Evolutionary conservation across 2,329 filamentous ascomycete species (phyloP).

Genomic region (Zymoseptoria crescenta): DNA sequence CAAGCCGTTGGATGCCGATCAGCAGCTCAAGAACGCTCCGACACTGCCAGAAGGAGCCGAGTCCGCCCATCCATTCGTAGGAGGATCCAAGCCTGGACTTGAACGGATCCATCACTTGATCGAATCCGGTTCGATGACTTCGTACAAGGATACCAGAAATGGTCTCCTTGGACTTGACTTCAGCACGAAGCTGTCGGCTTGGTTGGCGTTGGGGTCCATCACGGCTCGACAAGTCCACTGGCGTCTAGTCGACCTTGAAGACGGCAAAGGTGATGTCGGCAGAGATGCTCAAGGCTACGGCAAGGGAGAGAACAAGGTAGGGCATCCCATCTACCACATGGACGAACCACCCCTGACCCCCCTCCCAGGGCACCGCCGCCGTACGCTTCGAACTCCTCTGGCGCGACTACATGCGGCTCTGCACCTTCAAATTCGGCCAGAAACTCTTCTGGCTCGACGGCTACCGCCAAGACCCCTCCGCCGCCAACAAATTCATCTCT

Average conservation of each 20-base stretch:
- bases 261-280: conserved; percentile 43
- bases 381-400: conserved; percentile 68
- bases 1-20: conserved; percentile 46
- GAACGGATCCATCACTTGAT: conserved; percentile 55
- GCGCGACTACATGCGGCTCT: conserved; percentile 76
- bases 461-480: conserved; percentile 45
- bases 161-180: conserved; percentile 63
- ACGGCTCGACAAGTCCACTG: conserved; percentile 66
- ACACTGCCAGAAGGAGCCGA: conserved; percentile 45
- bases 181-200: conserved; percentile 69
- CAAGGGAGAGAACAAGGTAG: conserved; percentile 56
- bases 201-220: conserved; percentile 62
- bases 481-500: conserved; percentile 29
- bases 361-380: conserved; percentile 50
- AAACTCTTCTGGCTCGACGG: conserved; percentile 59
- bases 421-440: conserved; percentile 59
- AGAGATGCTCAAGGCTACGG: conserved; percentile 51
- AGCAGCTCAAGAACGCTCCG: conserved; percentile 46
- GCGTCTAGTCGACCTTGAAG: conserved; percentile 60
- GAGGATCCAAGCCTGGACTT: conserved; percentile 57
- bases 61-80: conserved; percentile 59
- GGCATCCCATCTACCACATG: background rate
- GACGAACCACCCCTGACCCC: background rate
- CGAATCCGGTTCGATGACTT: conserved; percentile 50
- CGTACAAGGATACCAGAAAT: conserved; percentile 65